Base-by-base conservation (phyloP, 2,329 filamentous ascomycete species). In the Ophiostoma montium region DNA sequence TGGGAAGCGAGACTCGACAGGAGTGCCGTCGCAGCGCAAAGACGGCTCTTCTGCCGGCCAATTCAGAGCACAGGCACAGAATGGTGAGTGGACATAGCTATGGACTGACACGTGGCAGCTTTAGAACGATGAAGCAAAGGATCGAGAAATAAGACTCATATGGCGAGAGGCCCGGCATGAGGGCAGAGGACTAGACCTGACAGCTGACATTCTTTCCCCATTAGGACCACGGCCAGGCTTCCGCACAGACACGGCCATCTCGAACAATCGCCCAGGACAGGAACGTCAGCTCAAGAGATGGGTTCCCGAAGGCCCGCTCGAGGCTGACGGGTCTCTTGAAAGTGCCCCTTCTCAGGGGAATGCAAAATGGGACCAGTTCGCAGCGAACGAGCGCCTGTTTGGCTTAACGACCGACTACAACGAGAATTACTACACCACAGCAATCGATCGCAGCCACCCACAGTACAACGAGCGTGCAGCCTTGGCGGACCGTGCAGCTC, bases 351-450 rank as follows among this genome's bases (percentile, higher is more conserved):
- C 71, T 2, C 57, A 62, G n/a, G 65, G 62, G 47, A 60, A 65
- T 15, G 69, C 67, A 7, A 70, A 67, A 10, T 98, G 92, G 92
- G 90, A 98, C 62, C 92, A 98, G 63, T 98, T 98, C 60, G 84
- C 86, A 51, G 82, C 77, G 54, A 96, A 96, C 60, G 86, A 94
- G 65, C 75, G 80, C 50, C 78, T 87, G 30, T 96, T 95, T 61
- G 92, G 92, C 33, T 68, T 94, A 35, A 86, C 80, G 65, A 92
- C 84, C 47, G 87, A 88, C 58, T 98, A 96, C 62, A 81, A 96
- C 60, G 92, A 96, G 66, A 88, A 86, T 57, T 79, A 92, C 39
- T 98, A 98, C 67, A 98, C 92, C 1, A 98, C 92, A 10, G 69
- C 78, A 36, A 94, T 98, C 60, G 80, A 98, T 65, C 86, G 81